A percentile compares a stretch with the other conserved stretches of the same genome.
Conservation (phyloP, 345 rosid species). For the Pelargonium nanum region DNA sequence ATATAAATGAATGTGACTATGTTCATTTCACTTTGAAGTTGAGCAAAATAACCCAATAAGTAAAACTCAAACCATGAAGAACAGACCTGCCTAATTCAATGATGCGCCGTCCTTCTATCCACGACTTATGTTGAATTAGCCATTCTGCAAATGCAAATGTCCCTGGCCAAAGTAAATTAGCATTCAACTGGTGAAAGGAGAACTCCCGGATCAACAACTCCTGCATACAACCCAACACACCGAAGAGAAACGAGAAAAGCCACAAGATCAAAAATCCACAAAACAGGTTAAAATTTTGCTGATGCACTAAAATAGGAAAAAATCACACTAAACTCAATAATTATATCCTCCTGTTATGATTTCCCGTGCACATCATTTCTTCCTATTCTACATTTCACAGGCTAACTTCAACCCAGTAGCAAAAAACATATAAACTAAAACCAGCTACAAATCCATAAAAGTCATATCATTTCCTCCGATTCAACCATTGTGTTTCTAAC, state of each 20-base stretch:
- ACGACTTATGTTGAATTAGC: slow-evolving; percentile 46
- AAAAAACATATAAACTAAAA: background rate
- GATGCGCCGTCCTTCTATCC: slow-evolving; percentile 46
- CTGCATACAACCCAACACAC: slow-evolving; percentile 37
- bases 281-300: background rate
- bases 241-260: background rate
- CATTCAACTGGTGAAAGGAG: slow-evolving; percentile 84
- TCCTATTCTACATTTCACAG: background rate
- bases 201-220: slow-evolving; percentile 70
- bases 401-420: background rate
- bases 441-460: background rate
- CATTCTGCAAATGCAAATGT: slow-evolving; percentile 86
- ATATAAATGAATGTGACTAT: background rate
- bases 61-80: background rate
- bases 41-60: background rate
- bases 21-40: background rate
- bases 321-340: background rate
- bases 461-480: background rate
- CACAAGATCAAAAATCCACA: background rate
- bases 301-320: background rate
- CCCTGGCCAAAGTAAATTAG: slow-evolving; percentile 98
- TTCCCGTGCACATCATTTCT: background rate
- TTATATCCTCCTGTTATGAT: too few species aligned
- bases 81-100: slow-evolving; percentile 85
- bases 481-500: background rate